phyloP scores from a whole-genome alignment of 768 basidiomycete genomes.

The Tulasnella sp. region DNA sequence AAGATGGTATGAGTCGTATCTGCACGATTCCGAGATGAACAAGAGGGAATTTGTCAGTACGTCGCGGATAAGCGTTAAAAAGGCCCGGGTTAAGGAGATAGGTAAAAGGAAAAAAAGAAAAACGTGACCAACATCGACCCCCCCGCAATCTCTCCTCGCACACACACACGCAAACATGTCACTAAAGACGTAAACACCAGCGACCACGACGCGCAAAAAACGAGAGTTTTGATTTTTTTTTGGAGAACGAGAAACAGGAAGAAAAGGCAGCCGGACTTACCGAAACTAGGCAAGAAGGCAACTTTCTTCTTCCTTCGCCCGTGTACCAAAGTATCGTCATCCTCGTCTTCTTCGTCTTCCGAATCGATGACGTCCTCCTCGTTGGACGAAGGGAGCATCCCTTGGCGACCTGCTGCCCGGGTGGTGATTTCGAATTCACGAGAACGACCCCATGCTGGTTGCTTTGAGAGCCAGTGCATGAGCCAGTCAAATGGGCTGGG shows the following conservation, averaged over 20 bases:
- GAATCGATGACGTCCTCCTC: constrained; percentile 66
- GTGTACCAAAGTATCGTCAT: constrained; percentile 47
- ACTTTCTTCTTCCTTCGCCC: constrained; percentile 71
- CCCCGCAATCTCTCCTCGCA: background rate
- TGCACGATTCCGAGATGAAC: constrained; percentile 28
- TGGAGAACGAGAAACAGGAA: background rate
- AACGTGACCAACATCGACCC: background rate
- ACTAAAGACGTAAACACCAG: background rate
- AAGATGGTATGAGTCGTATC: constrained; percentile 85
- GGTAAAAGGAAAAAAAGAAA: background rate
- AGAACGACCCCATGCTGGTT: constrained; percentile 85
- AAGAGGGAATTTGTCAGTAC: background rate
- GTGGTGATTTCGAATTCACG: constrained; percentile 88
- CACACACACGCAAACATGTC: background rate
- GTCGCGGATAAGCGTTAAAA: background rate
- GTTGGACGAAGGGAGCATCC: constrained; percentile 51
- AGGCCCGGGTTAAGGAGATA: background rate
- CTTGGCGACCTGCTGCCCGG: constrained; percentile 56
- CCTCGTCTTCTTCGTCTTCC: constrained; percentile 58
- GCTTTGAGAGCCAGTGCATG: constrained; percentile 77
- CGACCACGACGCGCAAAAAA: too few relatives aligned
- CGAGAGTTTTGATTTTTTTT: background rate
- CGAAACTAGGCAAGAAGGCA: constrained; percentile 59
- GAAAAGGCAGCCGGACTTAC: constrained; percentile 11
- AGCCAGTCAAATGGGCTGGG: constrained; percentile 25